phyloP scores from a whole-genome alignment of 2,329 filamentous ascomycete species.

The Epichloe glyceriae region DNA sequence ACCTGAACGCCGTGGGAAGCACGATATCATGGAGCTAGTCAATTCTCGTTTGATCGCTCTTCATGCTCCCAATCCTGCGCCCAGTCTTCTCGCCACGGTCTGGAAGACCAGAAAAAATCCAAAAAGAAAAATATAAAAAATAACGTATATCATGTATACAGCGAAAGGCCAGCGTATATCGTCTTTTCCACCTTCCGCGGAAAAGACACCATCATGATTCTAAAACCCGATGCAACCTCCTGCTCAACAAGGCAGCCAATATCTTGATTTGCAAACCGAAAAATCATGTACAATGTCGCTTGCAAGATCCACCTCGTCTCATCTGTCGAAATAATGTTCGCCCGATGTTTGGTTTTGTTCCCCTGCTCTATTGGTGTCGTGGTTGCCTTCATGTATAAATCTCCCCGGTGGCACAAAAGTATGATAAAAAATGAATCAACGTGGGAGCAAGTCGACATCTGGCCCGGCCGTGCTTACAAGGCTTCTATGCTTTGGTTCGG shows the following conservation, averaged over 20 bases:
- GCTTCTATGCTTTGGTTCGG: conserved; percentile 7
- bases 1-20: conserved; percentile 5
- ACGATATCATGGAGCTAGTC: conserved; percentile 11
- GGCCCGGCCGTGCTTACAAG: conserved; percentile 4
- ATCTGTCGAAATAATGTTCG: neutral
- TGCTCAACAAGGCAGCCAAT: neutral
- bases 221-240: neutral
- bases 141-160: neutral
- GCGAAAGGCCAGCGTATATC: neutral
- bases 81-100: neutral
- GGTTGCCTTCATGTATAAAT: neutral
- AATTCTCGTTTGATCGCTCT: too few species aligned
- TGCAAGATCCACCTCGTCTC: neutral
- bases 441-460: neutral
- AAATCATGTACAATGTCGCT: neutral
- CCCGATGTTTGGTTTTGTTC: neutral
- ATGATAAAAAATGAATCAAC: neutral
- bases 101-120: neutral
- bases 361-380: neutral
- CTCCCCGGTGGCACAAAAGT: neutral
- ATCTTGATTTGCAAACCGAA: neutral
- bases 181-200: neutral
- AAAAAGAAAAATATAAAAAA: neutral
- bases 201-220: neutral
- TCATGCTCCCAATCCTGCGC: neutral